Base-by-base conservation (phyloP, 2,329 filamentous ascomycete species). In the Zasmidium angulare region DNA sequence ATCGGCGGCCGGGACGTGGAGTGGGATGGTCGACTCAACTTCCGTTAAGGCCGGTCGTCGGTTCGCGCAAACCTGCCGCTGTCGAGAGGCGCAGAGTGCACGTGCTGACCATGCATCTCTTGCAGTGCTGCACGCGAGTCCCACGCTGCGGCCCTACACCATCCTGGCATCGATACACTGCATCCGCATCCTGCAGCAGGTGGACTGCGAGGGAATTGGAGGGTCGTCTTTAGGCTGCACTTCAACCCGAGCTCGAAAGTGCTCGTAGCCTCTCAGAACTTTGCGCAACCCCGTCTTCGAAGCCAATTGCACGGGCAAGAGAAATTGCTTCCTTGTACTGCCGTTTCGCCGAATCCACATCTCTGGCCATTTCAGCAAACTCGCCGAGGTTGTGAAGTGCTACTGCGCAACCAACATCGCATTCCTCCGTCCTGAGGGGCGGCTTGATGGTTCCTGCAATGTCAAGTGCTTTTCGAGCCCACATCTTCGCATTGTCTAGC, bases 381-480 rank as follows among this genome's bases (percentile, higher is more conserved):
- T 96, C 90, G 22, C 87, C 93, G 55, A 96, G 83, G 71, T 96
- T 96, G 74, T 91, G 89, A n/a, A 90, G 86, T 7, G 93, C 89
- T 4, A 89, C 89, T 1, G 89, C 89, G 70, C 93, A 97, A 1
- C 89, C 90, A 57, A 89, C 75, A 72, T 96, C 91, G 70, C 93
- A 97, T 70, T 96, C 91, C 52, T 87, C 82, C 1, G 86, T 90
- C 46, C 90, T 81, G 2, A 85, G 78, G 0, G 89, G 84, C 2
- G 87, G 84, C 56, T 82, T 76, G 46, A 96, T 87, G 24, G 84
- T 82, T 7, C 80, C 80, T 1, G 88, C 86, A 58, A 91, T 84
- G 21, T 82, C 79, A 31, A 93, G 77, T 2, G 92, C 89, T 70
- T 93, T 93, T 53, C 84, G 78, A 4, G 91, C 90, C 93, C 93